Evolutionary conservation across 2,329 filamentous ascomycete species (phyloP), one percentile per base, ranked within the genome.

Genomic region (Fusarium equiseti): DNA sequence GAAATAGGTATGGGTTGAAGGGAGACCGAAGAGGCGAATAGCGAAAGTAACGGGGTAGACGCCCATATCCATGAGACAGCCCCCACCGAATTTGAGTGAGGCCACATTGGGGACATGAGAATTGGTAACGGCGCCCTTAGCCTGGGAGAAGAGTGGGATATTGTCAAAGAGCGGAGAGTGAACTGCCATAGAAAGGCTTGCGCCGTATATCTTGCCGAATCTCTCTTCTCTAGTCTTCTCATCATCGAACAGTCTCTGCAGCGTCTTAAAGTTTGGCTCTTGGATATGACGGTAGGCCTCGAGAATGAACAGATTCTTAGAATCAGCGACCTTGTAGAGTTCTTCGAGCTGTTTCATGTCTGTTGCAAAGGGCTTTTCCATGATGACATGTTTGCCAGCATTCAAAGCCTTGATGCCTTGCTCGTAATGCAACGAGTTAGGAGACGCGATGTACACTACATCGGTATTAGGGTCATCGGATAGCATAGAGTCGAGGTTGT

Each of bases 281-380:
- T 72, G 70, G 3, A 72, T 72, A 20, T 72, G 70, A 6, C 70
- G 63, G 2, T 68, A 72, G 11, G 70, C 70, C n/a, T 72, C 66
- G 0, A 72, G n/a, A 10, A 72, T 54, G 7, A 70, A 59, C 0
- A 70, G 26, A 5, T 31, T 40, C 8, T 68, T 72, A 6, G 70
- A 62, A 42, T 72, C 70, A 5, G 70, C 70, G 6, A 72, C 32
- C 16, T 64, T 6, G 32, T 65, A 72, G 8, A 72, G 70, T 1
- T 56, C 50, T 3, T 58, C 55, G 2, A 70, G 63, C 31, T 71
- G 6, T 51, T 44, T n/a, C 26, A 59, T 20, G 5, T 73, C 73
- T 24, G 70, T 71, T 1, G 70, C 60, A 22, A 71, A 73, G 1
- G 70, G 70, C 13, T 73, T 73, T 22, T 73, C 70, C 59, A 73